A percentile compares a stretch with the other conserved stretches of the same genome.
Evolutionary conservation across 441 rosid genomes (phyloP).

Genomic region (Populus trichocarpa): DNA sequence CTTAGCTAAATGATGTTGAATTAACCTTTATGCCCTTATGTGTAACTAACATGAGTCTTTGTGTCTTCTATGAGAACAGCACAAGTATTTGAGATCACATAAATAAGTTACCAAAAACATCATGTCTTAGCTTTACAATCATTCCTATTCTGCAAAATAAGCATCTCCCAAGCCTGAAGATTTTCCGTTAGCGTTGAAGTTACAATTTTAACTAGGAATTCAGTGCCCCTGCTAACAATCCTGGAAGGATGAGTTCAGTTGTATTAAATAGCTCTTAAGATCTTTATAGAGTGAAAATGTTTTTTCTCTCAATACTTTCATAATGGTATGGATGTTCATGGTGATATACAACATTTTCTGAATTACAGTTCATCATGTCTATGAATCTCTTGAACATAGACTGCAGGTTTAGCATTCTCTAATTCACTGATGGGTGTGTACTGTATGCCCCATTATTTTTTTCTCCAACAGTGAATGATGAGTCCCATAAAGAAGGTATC

Average conservation of each 20-base stretch:
- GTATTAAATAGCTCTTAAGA: neutral
- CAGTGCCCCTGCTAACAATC: neutral
- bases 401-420: neutral
- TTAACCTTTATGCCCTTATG: neutral
- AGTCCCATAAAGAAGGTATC: slow-evolving; percentile 30
- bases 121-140: neutral
- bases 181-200: neutral
- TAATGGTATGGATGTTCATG: neutral
- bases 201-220: neutral
- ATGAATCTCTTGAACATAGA: neutral
- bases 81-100: neutral
- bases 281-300: neutral
- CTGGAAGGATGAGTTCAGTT: neutral
- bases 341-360: neutral
- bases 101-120: neutral
- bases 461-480: slow-evolving; percentile 39
- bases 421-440: neutral
- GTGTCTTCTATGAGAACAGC: neutral
- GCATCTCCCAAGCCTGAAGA: neutral
- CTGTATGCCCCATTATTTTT: neutral
- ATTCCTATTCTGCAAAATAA: neutral
- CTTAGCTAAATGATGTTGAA: neutral
- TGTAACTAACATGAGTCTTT: neutral
- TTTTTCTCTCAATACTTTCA: neutral
- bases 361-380: neutral